Conservation (phyloP, 768 basidiomycete species). For the Pisolithus albus region DNA sequence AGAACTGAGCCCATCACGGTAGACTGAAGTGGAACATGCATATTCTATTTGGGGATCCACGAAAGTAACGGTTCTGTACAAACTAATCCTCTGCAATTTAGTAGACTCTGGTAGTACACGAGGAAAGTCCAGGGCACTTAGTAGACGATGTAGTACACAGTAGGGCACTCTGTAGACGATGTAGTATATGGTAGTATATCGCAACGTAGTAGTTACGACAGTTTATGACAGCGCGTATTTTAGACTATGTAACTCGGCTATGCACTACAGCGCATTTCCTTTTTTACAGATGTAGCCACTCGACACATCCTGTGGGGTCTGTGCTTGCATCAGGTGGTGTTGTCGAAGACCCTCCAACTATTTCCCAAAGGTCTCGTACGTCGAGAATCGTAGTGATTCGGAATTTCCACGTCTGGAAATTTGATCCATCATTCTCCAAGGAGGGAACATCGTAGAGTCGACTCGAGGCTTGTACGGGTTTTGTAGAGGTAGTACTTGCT, state of each 20-base stretch:
- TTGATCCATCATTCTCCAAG: slow-evolving; percentile 6
- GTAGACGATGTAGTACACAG: no score
- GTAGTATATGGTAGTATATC: no score
- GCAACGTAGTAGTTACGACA: no score
- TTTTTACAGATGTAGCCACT: background rate
- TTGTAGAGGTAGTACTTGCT: no score
- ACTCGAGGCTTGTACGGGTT: background rate
- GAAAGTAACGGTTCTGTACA: slow-evolving; percentile 98
- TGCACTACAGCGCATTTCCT: no score
- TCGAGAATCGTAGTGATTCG: slow-evolving; percentile 14
- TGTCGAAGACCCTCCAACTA: background rate
- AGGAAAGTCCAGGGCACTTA: no score
- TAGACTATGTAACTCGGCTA: no score
- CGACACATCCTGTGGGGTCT: background rate
- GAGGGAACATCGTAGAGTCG: slow-evolving; percentile 5
- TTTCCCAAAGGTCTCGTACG: slow-evolving; percentile 7
- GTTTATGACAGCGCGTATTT: no score
- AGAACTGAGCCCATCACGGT: slow-evolving; percentile 83
- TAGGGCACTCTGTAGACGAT: no score
- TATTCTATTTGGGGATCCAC: slow-evolving; percentile 96
- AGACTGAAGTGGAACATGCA: slow-evolving; percentile 64
- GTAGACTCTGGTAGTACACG: no score
- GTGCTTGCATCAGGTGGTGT: background rate
- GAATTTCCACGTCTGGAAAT: slow-evolving; percentile 10
- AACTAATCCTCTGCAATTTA: no score